Conservation (phyloP, 305 asterid species). For the Petunia hybrid region DNA sequence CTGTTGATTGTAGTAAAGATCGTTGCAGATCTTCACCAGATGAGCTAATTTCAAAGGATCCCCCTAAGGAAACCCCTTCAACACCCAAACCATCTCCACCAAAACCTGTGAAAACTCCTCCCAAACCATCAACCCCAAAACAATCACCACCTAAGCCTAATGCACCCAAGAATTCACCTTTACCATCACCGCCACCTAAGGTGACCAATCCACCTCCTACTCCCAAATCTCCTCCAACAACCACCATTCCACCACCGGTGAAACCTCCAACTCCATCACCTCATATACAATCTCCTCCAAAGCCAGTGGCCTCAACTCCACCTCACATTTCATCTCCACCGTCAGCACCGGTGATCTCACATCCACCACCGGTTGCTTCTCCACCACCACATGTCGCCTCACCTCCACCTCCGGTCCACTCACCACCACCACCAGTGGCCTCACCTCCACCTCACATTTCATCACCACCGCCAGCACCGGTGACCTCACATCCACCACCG, state of each 20-base stretch:
- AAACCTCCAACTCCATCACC: constrained; percentile 35
- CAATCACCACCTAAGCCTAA: constrained; percentile 14
- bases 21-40: constrained; percentile 42
- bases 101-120: not conserved
- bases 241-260: constrained; percentile 14
- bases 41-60: constrained; percentile 38
- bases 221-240: constrained; percentile 15
- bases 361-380: constrained; percentile 14
- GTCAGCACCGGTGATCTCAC: not conserved
- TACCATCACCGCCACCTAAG: not conserved
- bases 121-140: constrained; percentile 26
- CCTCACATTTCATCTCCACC: constrained; percentile 17
- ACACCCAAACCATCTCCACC: constrained; percentile 30
- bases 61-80: constrained; percentile 19
- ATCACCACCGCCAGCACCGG: not conserved
- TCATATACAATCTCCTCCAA: constrained; percentile 6
- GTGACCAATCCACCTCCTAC: not conserved
- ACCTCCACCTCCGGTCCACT: constrained; percentile 24
- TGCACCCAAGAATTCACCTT: not conserved
- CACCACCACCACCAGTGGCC: constrained; percentile 32
- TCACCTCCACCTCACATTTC: constrained; percentile 25
- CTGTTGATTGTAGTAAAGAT: constrained; percentile 51
- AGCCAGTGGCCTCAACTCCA: not conserved
- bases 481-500: constrained; percentile 34
- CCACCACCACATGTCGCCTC: not conserved